Base-by-base conservation (phyloP, 495 filamentous ascomycete genomes). In the Glonium stellatum region DNA sequence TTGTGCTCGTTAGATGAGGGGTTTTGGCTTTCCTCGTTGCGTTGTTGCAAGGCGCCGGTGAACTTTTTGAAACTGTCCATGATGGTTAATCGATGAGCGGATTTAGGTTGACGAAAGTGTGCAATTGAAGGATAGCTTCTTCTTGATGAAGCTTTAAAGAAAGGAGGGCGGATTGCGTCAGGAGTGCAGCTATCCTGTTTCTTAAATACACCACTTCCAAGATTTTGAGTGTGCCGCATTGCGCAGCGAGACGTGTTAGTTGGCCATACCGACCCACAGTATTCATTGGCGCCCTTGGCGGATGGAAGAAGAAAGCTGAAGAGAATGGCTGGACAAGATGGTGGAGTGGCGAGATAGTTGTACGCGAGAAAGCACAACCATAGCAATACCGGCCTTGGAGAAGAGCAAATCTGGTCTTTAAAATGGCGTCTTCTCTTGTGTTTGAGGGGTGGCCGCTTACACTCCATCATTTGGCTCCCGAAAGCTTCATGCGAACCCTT, bases 1-100 rank as follows among this genome's bases (percentile, higher is more conserved):
- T 69, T 57, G 23, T 57, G 58, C 51, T 37, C 27, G 15, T 46
- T 18, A 10, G 19, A 27, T 6, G 39, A 50, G 39, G 42, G 51
- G n/a, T 55, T 25, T 22, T 61, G 55, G 48, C 58, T 53, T 21
- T 23, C 55, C 37, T 61, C 19, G 55, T 36, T 18, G 18, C 60
- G 59, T 60, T 64, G 18, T n/a, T 68, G 54, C 59, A 51, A 41
- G 51, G 63, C 67, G 60, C 70, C 69, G 57, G 63, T 54, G 34
- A 70, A 57, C 35, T 68, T 70, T 54, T 73, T 75, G 60, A 73
- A 58, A 62, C 67, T 73, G 54, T 75, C 69, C 71, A 75, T 73
- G 63, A n/a, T 67, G 46, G 51, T 58, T 41, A 34, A 22, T 63
- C 58, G 57, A 63, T 54, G 58, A 22, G 19, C 10, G 10, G 13